A percentile compares a stretch with the other conserved stretches of the same genome.
Conservation (phyloP, 2,329 filamentous ascomycete genomes). For the Metarhizium album region DNA sequence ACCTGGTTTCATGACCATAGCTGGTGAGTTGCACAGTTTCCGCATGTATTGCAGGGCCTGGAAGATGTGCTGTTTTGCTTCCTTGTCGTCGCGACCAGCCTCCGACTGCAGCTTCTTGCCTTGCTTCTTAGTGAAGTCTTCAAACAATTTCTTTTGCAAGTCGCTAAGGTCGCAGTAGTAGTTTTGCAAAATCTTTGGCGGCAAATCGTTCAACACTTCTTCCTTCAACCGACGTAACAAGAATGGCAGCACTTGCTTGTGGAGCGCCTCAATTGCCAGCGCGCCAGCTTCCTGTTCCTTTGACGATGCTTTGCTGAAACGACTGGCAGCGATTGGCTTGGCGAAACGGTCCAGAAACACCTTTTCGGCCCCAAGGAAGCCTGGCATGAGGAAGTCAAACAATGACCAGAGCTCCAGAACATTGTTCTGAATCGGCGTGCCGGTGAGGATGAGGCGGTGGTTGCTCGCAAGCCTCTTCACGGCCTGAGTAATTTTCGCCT, state of each 20-base stretch:
- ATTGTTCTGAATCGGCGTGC: conserved; percentile 96
- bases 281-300: conserved; percentile 97
- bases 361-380: conserved; percentile 87
- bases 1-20: conserved; percentile 88
- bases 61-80: conserved; percentile 97
- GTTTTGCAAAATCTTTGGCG: conserved; percentile 97
- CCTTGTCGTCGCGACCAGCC: conserved; percentile 75
- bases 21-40: conserved; percentile 95
- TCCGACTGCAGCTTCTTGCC: conserved; percentile 78
- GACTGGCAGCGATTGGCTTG: conserved; percentile 87
- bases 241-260: conserved; percentile 97
- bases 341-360: conserved; percentile 94
- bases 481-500: conserved; percentile 87
- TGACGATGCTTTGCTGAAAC: conserved; percentile 92
- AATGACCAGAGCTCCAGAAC: conserved; percentile 94
- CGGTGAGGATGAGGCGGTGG: conserved; percentile 89
- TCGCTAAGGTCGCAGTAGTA: conserved; percentile 98
- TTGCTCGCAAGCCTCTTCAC: conserved; percentile 87
- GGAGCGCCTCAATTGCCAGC: conserved; percentile 90
- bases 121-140: conserved; percentile 92
- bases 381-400: conserved; percentile 98
- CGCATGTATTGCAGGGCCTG: conserved; percentile 99
- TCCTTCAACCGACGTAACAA: conserved; percentile 92
- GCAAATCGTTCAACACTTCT: conserved; percentile 90
- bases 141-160: conserved; percentile 86